Base-by-base conservation (phyloP, 2,329 filamentous ascomycete species). In the Chrysoporthe puriensis region DNA sequence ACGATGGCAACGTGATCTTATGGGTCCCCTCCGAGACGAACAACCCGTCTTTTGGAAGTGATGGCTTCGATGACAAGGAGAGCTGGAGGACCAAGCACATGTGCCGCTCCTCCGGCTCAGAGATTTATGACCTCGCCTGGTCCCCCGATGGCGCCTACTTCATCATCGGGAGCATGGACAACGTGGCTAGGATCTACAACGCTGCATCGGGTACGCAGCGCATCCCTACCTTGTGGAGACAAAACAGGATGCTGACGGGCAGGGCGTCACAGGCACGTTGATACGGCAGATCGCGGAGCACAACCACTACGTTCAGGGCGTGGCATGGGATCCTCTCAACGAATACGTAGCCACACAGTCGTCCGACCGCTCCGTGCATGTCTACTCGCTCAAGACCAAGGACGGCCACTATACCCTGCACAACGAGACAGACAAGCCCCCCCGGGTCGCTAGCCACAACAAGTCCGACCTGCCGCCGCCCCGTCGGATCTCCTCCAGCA, bases 161-260 rank as follows among this genome's bases (percentile, higher is more conserved):
- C 82, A 97, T 99, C 74, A 97, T 96, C 34, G 96, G 96, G 50
- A 98, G 96, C 81, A 98, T 99, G 94, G 96, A 99, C 82, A 99
- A 99, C 78, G 91, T 98, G 77, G 94, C 96, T 68, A 88, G 95
- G 69, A 98, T 99, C 74, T 98, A 97, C 84, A 97, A 97, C 79
- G 92, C 94, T 66, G 91, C 92, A 71, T 96, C 92, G 74, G 95
- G 93, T 94, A 83, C 58, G 69, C 40, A 21, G 36, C 11, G 6
- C 11, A 26, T 9, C n/a, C 18, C 57, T 14, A 21, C 16, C 16
- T 42, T 2, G 32, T 34, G 36, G 56, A 5, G 44, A 57, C 14
- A 46, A 26, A 43, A 54, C 13, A 8, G 32, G 50, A 13, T 64
- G 56, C 63, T 64, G 54, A 64, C 43, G 42, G 21, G 16, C n/a